phyloP scores from a whole-genome alignment of 2,329 filamentous ascomycete species.

The Pyricularia sp. region DNA sequence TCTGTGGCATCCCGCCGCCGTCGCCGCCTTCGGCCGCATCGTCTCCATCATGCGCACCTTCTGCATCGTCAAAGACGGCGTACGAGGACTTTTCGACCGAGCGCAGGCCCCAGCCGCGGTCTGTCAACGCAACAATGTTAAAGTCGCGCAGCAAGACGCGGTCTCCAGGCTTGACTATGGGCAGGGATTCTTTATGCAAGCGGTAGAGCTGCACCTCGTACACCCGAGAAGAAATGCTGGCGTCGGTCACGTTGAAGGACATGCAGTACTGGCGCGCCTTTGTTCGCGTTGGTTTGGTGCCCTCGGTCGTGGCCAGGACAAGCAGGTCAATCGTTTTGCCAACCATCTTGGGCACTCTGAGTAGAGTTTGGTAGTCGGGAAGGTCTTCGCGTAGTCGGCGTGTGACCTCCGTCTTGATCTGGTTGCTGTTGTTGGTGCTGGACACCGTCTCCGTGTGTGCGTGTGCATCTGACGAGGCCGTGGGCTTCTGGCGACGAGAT shows the following conservation, averaged over 20 bases:
- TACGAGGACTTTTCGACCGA: constrained; percentile 49
- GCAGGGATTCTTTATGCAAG: constrained; percentile 47
- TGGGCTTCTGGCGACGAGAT: constrained; percentile 12
- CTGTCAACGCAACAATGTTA: constrained; percentile 41
- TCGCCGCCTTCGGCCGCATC: not conserved
- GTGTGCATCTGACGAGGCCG: not conserved
- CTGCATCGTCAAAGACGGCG: constrained; percentile 45
- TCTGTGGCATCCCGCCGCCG: constrained; percentile 30
- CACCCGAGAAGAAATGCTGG: constrained; percentile 37
- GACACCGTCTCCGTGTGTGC: not conserved
- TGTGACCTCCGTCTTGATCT: constrained; percentile 35
- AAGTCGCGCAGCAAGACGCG: constrained; percentile 49
- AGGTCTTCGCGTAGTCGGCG: constrained; percentile 38
- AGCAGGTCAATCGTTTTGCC: constrained; percentile 42
- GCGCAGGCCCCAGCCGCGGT: constrained; percentile 45
- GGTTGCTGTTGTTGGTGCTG: constrained; percentile 4
- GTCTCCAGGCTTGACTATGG: constrained; percentile 45
- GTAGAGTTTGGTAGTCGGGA: constrained; percentile 43
- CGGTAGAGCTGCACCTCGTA: constrained; percentile 49
- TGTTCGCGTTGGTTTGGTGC: constrained; percentile 38
- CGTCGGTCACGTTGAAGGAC: constrained; percentile 47
- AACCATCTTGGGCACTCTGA: constrained; percentile 38
- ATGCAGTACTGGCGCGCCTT: constrained; percentile 51
- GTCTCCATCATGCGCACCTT: constrained; percentile 1
- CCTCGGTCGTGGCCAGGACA: constrained; percentile 37